Percentiles rank a stretch among this genome's conserved stretches.
Conservation (phyloP, 78 protist species). For the Tieghemostelium lacteum region DNA sequence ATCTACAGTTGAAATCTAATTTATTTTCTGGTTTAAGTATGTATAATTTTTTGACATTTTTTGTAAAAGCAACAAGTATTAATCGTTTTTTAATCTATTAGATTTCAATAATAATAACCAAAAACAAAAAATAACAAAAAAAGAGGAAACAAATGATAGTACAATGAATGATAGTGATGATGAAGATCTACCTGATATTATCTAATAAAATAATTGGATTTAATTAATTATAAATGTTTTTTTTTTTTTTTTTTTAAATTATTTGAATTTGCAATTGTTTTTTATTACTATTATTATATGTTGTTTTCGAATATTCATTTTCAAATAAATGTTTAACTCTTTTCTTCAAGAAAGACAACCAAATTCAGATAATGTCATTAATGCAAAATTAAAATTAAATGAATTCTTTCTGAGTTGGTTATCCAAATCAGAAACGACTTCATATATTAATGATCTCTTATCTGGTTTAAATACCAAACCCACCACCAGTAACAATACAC, state of each 20-base stretch:
- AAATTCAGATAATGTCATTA: slow-evolving; percentile 51
- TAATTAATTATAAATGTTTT: not conserved
- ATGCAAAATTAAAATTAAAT: slow-evolving; percentile 65
- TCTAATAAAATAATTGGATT: not conserved
- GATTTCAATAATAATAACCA: not conserved
- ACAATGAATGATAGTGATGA: slow-evolving; percentile 18
- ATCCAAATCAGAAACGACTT: slow-evolving; percentile 29
- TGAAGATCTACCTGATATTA: not conserved
- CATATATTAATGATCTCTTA: slow-evolving; percentile 52
- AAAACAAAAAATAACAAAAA: no score
- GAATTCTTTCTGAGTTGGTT: slow-evolving; percentile 62
- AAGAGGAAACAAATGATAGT: not conserved
- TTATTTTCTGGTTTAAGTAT: no score
- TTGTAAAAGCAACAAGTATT: not conserved
- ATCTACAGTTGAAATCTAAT: no score
- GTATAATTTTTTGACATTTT: no score
- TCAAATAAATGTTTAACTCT: slow-evolving; percentile 21
- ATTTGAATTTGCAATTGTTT: not conserved
- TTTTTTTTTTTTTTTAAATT: not conserved
- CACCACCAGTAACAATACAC: not conserved
- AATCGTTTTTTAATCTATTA: not conserved
- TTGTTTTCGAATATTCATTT: not conserved
- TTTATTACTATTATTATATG: not conserved
- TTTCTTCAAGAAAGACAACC: slow-evolving; percentile 65
- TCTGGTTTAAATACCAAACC: slow-evolving; percentile 17